A percentile compares a stretch with the other conserved stretches of the same genome.
Conservation (phyloP, 257 asterid species). For the Ligustrum vulgare region DNA sequence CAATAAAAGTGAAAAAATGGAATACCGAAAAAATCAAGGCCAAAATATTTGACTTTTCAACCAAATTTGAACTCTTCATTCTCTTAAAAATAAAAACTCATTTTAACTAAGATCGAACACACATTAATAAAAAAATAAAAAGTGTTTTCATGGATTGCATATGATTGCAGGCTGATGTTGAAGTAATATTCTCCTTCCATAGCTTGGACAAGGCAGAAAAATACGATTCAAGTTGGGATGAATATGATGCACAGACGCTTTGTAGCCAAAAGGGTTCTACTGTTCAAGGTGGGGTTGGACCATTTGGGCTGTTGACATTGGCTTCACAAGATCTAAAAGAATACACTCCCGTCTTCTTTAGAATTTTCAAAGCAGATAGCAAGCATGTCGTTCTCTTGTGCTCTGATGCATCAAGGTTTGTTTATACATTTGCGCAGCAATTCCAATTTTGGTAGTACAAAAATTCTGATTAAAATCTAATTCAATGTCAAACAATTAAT, state of each 20-base stretch:
- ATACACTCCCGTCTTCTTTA: constrained; percentile 70
- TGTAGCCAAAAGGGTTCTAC: constrained; percentile 49
- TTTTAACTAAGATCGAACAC: no score
- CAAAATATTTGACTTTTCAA: no score
- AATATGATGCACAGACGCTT: constrained; percentile 50
- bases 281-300: constrained; percentile 72
- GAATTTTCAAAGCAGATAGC: constrained; percentile 48
- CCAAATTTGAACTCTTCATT: no score
- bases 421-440: no score
- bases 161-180: constrained; percentile 75
- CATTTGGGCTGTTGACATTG: constrained; percentile 66
- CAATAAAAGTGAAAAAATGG: no score
- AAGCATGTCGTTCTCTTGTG: constrained; percentile 62
- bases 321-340: constrained; percentile 64
- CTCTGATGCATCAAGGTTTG: constrained; percentile 61
- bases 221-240: constrained; percentile 59
- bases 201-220: constrained; percentile 62
- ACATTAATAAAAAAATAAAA: not conserved
- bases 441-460: no score
- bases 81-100: no score
- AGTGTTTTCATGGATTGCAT: not conserved
- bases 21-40: no score
- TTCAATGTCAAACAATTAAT: no score
- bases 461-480: no score
- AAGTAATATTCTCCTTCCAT: constrained; percentile 57